Evolutionary conservation across 306 rosid genomes (phyloP).

Genomic region (Glycyrrhiza uralensis): DNA sequence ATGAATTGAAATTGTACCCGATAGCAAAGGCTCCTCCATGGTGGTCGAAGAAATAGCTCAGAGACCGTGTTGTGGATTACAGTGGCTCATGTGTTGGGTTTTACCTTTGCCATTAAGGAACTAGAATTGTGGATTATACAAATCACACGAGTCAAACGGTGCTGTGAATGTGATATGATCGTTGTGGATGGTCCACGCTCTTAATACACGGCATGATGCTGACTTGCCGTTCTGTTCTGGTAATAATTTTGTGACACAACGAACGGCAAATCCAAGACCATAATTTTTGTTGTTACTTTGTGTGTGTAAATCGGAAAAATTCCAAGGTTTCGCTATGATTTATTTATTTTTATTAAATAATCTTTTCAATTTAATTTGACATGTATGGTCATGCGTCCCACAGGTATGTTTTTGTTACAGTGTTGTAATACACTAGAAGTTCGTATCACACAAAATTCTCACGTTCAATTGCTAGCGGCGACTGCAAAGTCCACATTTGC

Average conservation of each 20-base stretch:
- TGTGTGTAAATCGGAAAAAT: background rate
- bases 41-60: background rate
- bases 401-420: too few species aligned
- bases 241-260: background rate
- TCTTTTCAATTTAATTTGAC: too few species aligned
- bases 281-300: background rate
- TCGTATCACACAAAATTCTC: background rate
- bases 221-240: background rate
- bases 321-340: too few species aligned
- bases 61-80: background rate
- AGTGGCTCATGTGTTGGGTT: slow-evolving; percentile 13
- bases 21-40: slow-evolving; percentile 74
- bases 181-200: slow-evolving; percentile 4
- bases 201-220: slow-evolving; percentile 17
- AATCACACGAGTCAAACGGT: slow-evolving; percentile 11
- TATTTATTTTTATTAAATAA: too few species aligned
- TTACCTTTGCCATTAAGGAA: slow-evolving; percentile 42
- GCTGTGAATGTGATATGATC: background rate
- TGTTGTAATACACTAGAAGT: too few species aligned
- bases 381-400: too few species aligned
- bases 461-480: background rate
- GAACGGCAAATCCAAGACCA: background rate
- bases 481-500: background rate
- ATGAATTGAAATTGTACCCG: slow-evolving; percentile 47
- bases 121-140: slow-evolving; percentile 17